A percentile compares a stretch with the other conserved stretches of the same genome.
phyloP scores from a whole-genome alignment of 2,329 filamentous ascomycete genomes.

The Apiospora phragmitis region DNA sequence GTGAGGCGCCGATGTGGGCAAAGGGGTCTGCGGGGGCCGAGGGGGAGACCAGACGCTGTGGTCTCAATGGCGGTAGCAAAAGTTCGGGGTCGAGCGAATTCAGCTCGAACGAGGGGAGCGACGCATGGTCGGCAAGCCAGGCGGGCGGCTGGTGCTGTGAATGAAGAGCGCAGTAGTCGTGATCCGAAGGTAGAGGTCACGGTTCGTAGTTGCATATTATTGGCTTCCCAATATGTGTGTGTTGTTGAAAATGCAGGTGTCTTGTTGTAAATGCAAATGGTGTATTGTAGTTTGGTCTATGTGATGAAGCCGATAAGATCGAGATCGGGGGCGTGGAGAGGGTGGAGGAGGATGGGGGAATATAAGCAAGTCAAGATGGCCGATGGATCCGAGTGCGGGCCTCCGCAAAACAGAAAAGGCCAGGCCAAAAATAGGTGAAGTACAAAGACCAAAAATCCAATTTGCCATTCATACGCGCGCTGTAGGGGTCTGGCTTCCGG shows the following conservation, averaged over 20 bases:
- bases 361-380: neutral
- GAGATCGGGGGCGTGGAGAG: neutral
- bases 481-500: neutral
- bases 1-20: constrained; percentile 13
- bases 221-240: neutral
- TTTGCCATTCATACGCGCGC: too few relatives aligned
- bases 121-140: neutral
- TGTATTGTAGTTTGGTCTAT: neutral
- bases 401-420: neutral
- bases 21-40: neutral
- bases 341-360: neutral
- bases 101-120: neutral
- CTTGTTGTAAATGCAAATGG: neutral
- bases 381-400: neutral
- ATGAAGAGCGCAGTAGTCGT: neutral
- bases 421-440: neutral
- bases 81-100: neutral
- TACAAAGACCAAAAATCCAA: neutral
- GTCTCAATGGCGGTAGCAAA: constrained; percentile 7
- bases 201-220: constrained; percentile 3
- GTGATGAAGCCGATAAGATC: neutral
- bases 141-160: neutral
- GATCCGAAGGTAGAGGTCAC: neutral
- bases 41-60: neutral
- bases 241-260: neutral